Evolutionary conservation across 768 basidiomycete species (phyloP).

Genomic region (Mycena polygramma): DNA sequence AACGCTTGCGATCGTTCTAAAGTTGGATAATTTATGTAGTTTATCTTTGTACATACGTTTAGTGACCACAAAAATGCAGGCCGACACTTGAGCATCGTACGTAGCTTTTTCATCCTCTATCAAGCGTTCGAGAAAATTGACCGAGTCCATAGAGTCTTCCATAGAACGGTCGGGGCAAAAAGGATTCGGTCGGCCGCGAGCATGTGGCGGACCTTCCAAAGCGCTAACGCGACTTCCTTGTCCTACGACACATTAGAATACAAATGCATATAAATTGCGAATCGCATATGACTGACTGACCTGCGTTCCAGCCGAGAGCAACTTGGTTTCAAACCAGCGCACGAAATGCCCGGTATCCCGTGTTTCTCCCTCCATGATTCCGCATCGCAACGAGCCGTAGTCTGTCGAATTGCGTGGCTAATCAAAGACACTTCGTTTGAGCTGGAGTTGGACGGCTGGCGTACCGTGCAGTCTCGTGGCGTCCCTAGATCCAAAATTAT

Average conservation of each 20-base stretch:
- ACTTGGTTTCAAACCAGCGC: slow-evolving; percentile 17
- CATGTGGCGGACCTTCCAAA: slow-evolving; percentile 42
- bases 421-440: not conserved
- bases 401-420: slow-evolving; percentile 15
- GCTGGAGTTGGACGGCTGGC: not conserved
- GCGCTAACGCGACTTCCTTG: slow-evolving; percentile 28
- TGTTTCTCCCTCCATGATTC: slow-evolving; percentile 31
- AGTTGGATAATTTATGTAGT: too few relatives aligned
- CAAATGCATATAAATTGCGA: too few relatives aligned
- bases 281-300: not conserved
- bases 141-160: slow-evolving; percentile 22
- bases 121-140: slow-evolving; percentile 6
- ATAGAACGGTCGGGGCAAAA: slow-evolving; percentile 28
- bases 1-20: too few relatives aligned
- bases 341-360: slow-evolving; percentile 2
- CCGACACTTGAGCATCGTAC: too few relatives aligned
- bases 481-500: too few relatives aligned
- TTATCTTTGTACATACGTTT: too few relatives aligned
- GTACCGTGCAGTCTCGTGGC: slow-evolving; percentile 33
- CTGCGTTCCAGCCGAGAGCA: slow-evolving; percentile 13
- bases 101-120: too few relatives aligned
- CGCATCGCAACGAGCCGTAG: slow-evolving; percentile 32
- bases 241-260: too few relatives aligned
- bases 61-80: too few relatives aligned
- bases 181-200: slow-evolving; percentile 29